Evolutionary conservation across 202 grass and related monocot species (phyloP), one percentile per base, ranked within the genome.

Genomic region (Dendrocalamus latiflorus): DNA sequence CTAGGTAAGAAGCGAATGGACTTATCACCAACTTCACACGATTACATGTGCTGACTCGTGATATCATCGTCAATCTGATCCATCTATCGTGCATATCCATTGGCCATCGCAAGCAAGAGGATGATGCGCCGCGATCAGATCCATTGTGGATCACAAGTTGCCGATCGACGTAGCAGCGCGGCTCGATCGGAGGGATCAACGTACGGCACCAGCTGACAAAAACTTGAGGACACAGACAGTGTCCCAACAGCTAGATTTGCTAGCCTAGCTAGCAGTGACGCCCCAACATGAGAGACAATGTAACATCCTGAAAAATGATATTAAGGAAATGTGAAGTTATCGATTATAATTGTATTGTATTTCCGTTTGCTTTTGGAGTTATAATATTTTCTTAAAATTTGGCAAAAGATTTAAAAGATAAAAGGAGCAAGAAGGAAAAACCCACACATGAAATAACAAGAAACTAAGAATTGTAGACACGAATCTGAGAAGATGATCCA

Each of bases 101-200:
- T 10, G 22, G 56, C 56, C 22, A 26, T 12, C 34, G 30, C 30
- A 30, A 0, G 56, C 56, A 25, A 6, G 2, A 59, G 43, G 79
- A 88, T 82, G 79, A 47, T 63, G 65, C 67, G 41, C 45, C 45
- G 37, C 58, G 13, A 20, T 43, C 18, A 28, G 18, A 58, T n/a
- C 30, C 51, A 61, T 11, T 79, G 42, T 76, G 87, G 76, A 89
- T 89, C 81, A 85, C 87, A 89, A 13, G 81, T 75, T 66, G 75
- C 34, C 62, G 13, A 78, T 74, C 38, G 43, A 41, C 24, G 38
- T 18, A 26, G 33, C 58, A 7, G 33, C 1, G 41, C 9, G 36
- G 15, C 5, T 24, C 1, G 39, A 14, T 80, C 63, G 20, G 13
- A 41, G 18, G 26, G 13, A 37, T 49, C 51, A 28, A 56, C 37